Evolutionary conservation across 257 asterid genomes (phyloP).

Genomic region (Coffea eugenioides): DNA sequence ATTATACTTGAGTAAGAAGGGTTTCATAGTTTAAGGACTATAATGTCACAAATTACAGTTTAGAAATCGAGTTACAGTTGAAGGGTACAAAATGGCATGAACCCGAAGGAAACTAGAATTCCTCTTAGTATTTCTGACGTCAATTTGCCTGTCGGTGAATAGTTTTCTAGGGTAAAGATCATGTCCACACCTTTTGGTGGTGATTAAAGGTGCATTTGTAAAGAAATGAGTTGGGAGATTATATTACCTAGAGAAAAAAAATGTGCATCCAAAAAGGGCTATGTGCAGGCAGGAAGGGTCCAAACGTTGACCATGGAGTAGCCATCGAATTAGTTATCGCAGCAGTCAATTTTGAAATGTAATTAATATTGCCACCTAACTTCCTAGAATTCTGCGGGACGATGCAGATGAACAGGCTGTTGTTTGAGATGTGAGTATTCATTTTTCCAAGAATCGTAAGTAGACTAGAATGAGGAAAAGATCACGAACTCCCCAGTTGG

Average conservation of each 20-base stretch:
- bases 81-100: too few species aligned
- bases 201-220: not conserved
- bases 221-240: not conserved
- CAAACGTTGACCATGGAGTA: not conserved
- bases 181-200: not conserved
- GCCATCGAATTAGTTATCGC: not conserved
- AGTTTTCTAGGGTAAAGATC: not conserved
- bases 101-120: not conserved
- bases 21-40: too few species aligned
- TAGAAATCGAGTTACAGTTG: too few species aligned
- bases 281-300: not conserved
- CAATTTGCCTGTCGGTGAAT: not conserved
- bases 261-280: not conserved
- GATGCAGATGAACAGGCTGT: not conserved
- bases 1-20: too few species aligned
- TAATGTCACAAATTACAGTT: too few species aligned
- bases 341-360: not conserved
- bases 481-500: not conserved
- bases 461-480: not conserved
- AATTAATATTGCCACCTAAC: not conserved
- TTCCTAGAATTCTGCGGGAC: not conserved
- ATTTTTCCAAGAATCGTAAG: not conserved
- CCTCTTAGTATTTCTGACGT: not conserved
- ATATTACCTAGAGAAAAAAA: not conserved
- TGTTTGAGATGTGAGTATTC: not conserved